Evolutionary conservation across 805 yeast genomes (phyloP).

Genomic region (Aciculoconidium aculeatum): DNA sequence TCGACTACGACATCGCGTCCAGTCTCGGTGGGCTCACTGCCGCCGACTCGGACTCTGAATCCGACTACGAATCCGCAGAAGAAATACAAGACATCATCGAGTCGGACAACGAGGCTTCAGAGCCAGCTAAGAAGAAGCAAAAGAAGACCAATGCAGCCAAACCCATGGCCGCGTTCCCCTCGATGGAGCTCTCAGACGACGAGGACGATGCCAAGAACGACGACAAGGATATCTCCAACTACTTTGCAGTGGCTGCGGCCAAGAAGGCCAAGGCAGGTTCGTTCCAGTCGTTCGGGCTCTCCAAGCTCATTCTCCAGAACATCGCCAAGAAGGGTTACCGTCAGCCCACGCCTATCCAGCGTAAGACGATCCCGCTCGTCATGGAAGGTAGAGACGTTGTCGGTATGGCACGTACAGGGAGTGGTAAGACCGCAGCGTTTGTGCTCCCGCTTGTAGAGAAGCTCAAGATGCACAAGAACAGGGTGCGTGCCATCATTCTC

Average conservation of each 20-base stretch:
- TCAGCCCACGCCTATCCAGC: slow-evolving; percentile 96
- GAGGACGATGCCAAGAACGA: slow-evolving; percentile 21
- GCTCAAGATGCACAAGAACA: slow-evolving; percentile 77
- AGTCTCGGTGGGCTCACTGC: slow-evolving; percentile 36
- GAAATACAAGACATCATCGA: slow-evolving; percentile 4
- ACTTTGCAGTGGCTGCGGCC: slow-evolving; percentile 37
- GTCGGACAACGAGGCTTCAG: slow-evolving; percentile 19
- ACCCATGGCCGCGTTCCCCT: slow-evolving; percentile 35
- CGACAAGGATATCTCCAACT: slow-evolving; percentile 38
- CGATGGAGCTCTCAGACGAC: slow-evolving; percentile 42
- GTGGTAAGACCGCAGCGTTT: slow-evolving; percentile 98
- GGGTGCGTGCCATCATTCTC: slow-evolving; percentile 80
- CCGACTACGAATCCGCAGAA: slow-evolving; percentile 22
- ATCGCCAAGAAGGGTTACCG: slow-evolving; percentile 81
- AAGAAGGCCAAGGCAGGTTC: slow-evolving; percentile 72
- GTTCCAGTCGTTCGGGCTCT: slow-evolving; percentile 85
- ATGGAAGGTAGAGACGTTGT: slow-evolving; percentile 89
- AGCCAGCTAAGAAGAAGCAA: slow-evolving; percentile 23
- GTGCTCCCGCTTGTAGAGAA: slow-evolving; percentile 84
- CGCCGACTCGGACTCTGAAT: slow-evolving; percentile 31
- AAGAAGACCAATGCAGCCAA: slow-evolving; percentile 15
- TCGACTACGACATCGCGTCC: slow-evolving; percentile 54
- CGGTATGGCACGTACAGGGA: slow-evolving; percentile 99
- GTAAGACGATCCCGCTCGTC: slow-evolving; percentile 89
- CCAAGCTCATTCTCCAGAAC: slow-evolving; percentile 62